Evolutionary conservation across 192 early-diverging fungal species (phyloP).

Genomic region (Diversispora epigaea): DNA sequence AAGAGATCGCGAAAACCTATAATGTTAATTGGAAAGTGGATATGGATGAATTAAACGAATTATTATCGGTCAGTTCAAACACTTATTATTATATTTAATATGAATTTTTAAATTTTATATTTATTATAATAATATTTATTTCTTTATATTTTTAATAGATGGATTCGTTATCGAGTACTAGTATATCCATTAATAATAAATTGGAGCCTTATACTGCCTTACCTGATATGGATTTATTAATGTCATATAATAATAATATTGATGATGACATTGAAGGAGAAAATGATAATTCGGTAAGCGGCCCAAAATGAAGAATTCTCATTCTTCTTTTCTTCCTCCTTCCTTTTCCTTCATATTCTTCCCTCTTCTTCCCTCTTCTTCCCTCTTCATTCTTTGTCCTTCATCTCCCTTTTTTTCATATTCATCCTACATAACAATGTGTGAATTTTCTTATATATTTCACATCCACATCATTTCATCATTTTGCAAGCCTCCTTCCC

Average conservation of each 20-base stretch:
- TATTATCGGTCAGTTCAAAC: slow-evolving; percentile 37
- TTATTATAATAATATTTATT: background rate
- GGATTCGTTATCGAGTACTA: background rate
- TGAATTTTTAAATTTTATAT: background rate
- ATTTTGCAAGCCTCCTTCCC: no score
- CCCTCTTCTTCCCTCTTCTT: no score
- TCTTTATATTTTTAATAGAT: background rate
- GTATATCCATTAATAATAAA: background rate
- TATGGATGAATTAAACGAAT: slow-evolving; percentile 41
- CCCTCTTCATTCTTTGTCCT: no score
- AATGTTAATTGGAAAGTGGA: slow-evolving; percentile 69
- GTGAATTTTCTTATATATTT: no score
- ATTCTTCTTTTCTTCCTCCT: background rate
- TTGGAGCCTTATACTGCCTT: slow-evolving; percentile 1
- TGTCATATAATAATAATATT: background rate
- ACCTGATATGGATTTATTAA: slow-evolving; percentile 21
- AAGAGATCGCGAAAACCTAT: slow-evolving; percentile 83
- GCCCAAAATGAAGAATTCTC: background rate
- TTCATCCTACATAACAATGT: no score
- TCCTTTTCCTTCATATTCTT: no score
- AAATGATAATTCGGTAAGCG: slow-evolving; percentile 6
- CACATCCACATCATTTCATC: no score
- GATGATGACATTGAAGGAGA: background rate
- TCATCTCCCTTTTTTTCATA: no score
- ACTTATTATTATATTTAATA: background rate